Evolutionary conservation across 1,284 basidiomycete species (phyloP), one percentile per base, ranked within the genome.

Genomic region (Cryptococcus sp.): DNA sequence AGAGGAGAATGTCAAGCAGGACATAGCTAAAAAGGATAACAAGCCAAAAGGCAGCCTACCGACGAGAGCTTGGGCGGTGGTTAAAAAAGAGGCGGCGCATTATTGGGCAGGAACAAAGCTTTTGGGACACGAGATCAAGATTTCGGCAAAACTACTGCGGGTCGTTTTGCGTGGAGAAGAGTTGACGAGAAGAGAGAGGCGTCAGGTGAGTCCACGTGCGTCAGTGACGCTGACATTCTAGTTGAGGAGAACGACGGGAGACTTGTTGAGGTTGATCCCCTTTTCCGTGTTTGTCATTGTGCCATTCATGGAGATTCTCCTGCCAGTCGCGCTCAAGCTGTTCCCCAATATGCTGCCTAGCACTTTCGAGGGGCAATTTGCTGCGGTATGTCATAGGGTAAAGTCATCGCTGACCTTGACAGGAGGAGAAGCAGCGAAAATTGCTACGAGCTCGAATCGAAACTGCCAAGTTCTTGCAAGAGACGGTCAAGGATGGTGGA

Each of bases 261-360:
- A 99, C 70, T 68, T 98, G 26, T 73, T 99, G 48, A 83, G 95
- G 34, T 82, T 98, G 19, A 84, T 98, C 34, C 94, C 94, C 1
- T 98, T 99, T 72, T 82, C 88, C 11, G 89, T 92, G 44, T 97
- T 99, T 75, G 73, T 99, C 52, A 79, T 97, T 62, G 88, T 99
- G 9, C 94, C 95, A 1, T 97, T 97, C 78, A 97, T 97, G 88
- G 95, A 99, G 70, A 71, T 99, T 22, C 78, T 99, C n/a, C 81
- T 99, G 1, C 94, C 95, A 2, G 88, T 98, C 31, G 92, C 92
- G 0, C 80, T 99, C 61, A 95, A 94, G 73, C 76, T 99, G 43
- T 99, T 99, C 81, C 94, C 94, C 23, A 97, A 91, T 74, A 97
- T 98, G 91, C 82, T 98, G 4, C 95, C 94, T 0, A 93, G 89